Evolutionary conservation across 371 early-diverging fungal species (phyloP), one percentile per base, ranked within the genome.

Genomic region (Coelomomyces lativittatus): DNA sequence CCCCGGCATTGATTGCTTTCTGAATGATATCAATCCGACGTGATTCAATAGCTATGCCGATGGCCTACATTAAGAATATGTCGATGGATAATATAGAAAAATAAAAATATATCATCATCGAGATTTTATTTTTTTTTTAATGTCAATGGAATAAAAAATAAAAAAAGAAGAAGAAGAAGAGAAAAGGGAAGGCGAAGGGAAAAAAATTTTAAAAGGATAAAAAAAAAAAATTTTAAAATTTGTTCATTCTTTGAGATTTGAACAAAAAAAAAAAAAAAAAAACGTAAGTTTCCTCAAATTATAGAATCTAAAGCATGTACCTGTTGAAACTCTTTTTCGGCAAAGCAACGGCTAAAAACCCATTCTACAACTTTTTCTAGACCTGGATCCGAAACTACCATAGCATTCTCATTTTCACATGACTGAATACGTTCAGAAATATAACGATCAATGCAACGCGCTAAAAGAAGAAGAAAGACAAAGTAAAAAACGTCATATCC

Each of bases 361-460:
- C 85, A 70, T 54, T 91, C 86, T 1, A 95, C 91, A 33, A 95
- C 76, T 29, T 76, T 75, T 63, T 85, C 78, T 44, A 93, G 71
- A 48, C 83, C 64, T 15, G 71, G 63, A 50, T 91, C 91, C 36
- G 90, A 71, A 6, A 54, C 52, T 35, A 63, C 66, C 0, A 54
- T 45, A 9, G 51, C 51, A 28, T 60, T 57, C 12, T 59, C 46
- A 10, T 69, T 72, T n/a, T 65, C 61, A 21, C 55, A 45, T 31
- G 67, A 62, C 36, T 56, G 45, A 24, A 63, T 57, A 56, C 88
- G 68, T 35, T 81, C 66, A 27, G 62, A 61, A 50, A 93, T 92
- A 61, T 93, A 93, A 57, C 84, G 83, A 62, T 93, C 95, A 48
- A 92, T 87, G 41, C 86, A 87, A n/a, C n/a, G n/a, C n/a, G n/a